Percentiles rank a stretch among this genome's conserved stretches.
phyloP scores from a whole-genome alignment of 106 monocot genomes.

The Ottelia alismoides region DNA sequence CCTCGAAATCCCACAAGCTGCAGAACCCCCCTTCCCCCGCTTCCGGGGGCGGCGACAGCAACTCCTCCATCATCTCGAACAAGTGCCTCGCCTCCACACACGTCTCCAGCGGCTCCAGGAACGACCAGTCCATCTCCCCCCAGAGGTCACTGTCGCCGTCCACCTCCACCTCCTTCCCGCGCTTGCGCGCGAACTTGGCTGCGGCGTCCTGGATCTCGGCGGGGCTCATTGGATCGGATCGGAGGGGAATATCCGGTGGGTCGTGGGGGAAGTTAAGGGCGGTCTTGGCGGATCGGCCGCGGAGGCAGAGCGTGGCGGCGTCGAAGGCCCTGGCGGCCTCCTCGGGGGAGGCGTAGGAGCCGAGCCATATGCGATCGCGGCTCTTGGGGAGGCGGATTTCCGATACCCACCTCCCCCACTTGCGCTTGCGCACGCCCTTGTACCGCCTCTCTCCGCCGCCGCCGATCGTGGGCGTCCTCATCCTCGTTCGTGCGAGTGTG shows the following conservation, averaged over 20 bases:
- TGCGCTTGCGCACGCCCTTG: conserved; percentile 40
- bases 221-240: too few relatives aligned
- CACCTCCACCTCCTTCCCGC: too few relatives aligned
- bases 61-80: conserved; percentile 32
- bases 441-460: too few relatives aligned
- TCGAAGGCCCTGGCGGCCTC: conserved; percentile 58
- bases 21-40: too few relatives aligned
- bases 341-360: conserved; percentile 36
- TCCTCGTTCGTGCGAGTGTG: too few relatives aligned
- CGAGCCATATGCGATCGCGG: conserved; percentile 50
- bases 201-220: too few relatives aligned
- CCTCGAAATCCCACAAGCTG: too few relatives aligned
- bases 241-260: not conserved
- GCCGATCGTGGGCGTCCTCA: too few relatives aligned
- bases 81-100: conserved; percentile 49
- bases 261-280: conserved; percentile 26
- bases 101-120: conserved; percentile 29
- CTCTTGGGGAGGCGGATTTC: conserved; percentile 39
- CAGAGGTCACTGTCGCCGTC: conserved; percentile 3
- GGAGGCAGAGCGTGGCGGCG: conserved; percentile 37
- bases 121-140: conserved; percentile 26
- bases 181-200: too few relatives aligned
- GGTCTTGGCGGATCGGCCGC: too few relatives aligned
- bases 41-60: too few relatives aligned
- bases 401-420: too few relatives aligned